A percentile compares a stretch with the other conserved stretches of the same genome.
Evolutionary conservation across 495 filamentous ascomycete species (phyloP).

Genomic region (Daldinia concentrica): DNA sequence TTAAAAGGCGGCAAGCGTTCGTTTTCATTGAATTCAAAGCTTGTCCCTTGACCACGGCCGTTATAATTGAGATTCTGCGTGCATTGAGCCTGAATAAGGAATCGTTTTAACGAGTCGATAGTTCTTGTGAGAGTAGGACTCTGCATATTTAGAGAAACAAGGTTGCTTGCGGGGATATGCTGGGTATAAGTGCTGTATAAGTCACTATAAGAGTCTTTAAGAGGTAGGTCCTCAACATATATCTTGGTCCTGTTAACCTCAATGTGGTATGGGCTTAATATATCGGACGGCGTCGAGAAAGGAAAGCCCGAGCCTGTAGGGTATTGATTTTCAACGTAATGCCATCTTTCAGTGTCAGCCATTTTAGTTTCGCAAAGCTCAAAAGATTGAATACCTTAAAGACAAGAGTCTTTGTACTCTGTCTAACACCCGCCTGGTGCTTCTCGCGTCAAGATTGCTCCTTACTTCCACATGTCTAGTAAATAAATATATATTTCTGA

Average conservation of each 20-base stretch:
- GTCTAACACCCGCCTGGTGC: conserved; percentile 28
- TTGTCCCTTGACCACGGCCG: conserved; percentile 43
- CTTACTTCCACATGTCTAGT: conserved; percentile 40
- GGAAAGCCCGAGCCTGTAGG: conserved; percentile 12
- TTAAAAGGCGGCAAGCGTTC: conserved; percentile 48
- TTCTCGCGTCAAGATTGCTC: conserved; percentile 38
- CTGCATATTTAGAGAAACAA: conserved; percentile 44
- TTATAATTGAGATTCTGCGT: conserved; percentile 43
- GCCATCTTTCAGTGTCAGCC: conserved; percentile 37
- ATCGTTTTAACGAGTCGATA: conserved; percentile 40
- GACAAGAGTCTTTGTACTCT: conserved; percentile 37
- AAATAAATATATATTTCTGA: conserved; percentile 34
- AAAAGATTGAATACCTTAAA: conserved; percentile 34
- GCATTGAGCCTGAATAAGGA: conserved; percentile 36
- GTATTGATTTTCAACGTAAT: conserved; percentile 28
- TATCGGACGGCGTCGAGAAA: conserved; percentile 39
- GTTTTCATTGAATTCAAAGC: conserved; percentile 37
- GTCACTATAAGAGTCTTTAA: conserved; percentile 20
- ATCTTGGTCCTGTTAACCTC: conserved; percentile 27
- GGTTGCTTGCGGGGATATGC: conserved; percentile 35
- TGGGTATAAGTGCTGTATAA: conserved; percentile 28
- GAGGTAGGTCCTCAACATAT: conserved; percentile 44
- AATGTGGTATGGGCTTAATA: conserved; percentile 25
- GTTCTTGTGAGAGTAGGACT: conserved; percentile 38
- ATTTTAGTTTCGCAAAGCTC: background rate